Conservation (phyloP, 2,329 filamentous ascomycete genomes). For the Hypoxylon sp. region DNA sequence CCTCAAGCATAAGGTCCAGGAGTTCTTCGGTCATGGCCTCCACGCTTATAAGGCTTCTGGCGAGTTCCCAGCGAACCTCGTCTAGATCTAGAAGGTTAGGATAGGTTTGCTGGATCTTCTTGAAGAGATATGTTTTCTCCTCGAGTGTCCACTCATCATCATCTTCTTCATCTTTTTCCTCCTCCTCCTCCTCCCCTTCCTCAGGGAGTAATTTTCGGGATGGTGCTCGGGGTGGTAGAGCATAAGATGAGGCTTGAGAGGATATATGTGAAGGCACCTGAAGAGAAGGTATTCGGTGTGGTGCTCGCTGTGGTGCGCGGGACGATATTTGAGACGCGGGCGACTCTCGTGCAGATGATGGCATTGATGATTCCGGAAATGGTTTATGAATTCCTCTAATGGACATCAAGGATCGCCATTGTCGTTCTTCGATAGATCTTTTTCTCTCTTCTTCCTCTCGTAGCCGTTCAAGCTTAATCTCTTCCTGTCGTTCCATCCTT, state of each 20-base stretch:
- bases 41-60: conserved; percentile 39
- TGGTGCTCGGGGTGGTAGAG: conserved; percentile 1
- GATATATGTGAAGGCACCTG: too few relatives aligned
- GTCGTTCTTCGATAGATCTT: conserved; percentile 31
- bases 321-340: background rate
- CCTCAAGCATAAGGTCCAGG: conserved; percentile 38
- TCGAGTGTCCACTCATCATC: conserved; percentile 39
- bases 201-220: conserved; percentile 1
- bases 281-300: too few relatives aligned
- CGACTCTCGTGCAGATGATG: conserved; percentile 22
- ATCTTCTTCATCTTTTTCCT: too few relatives aligned
- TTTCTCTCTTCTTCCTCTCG: conserved; percentile 27
- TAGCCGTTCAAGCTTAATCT: conserved; percentile 27
- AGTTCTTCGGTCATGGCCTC: conserved; percentile 40
- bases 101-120: conserved; percentile 40
- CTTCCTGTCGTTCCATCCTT: conserved; percentile 26
- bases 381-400: conserved; percentile 28
- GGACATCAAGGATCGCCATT: conserved; percentile 37
- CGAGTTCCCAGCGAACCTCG: conserved; percentile 33
- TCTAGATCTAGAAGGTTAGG: conserved; percentile 38
- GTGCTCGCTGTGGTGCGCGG: background rate
- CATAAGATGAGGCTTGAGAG: too few relatives aligned
- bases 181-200: too few relatives aligned
- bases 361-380: conserved; percentile 21
- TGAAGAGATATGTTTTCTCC: conserved; percentile 40